Conservation (phyloP, 768 basidiomycete genomes). For the Tulasnella calospora region DNA sequence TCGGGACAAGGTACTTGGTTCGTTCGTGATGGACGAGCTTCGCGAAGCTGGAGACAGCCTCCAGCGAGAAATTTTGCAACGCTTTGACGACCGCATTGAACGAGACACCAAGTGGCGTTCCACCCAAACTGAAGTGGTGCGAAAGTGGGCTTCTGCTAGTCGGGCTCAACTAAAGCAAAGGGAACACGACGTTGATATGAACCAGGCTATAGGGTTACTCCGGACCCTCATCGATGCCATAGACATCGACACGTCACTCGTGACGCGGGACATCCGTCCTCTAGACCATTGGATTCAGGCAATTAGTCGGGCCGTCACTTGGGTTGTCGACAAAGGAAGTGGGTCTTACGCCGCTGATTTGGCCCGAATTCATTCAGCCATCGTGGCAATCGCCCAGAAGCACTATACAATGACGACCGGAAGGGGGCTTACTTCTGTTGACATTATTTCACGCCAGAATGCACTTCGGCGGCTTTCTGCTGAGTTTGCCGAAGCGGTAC, state of each 20-base stretch:
- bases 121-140: background rate
- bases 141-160: background rate
- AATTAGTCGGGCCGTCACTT: background rate
- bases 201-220: background rate
- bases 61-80: background rate
- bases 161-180: background rate
- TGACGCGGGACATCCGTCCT: background rate
- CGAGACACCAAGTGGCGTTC: background rate
- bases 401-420: background rate
- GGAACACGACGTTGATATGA: background rate
- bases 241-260: background rate
- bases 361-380: background rate
- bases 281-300: background rate
- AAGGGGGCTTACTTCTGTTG: background rate
- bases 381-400: background rate
- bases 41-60: background rate
- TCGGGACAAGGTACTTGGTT: background rate
- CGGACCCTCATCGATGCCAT: background rate
- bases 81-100: background rate
- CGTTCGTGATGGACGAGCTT: background rate
- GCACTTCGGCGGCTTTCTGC: background rate
- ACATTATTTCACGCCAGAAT: background rate
- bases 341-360: background rate
- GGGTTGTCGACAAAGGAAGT: background rate
- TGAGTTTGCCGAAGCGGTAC: background rate